phyloP scores from a whole-genome alignment of 2,329 filamentous ascomycete genomes.

The Lachnellula cervina region DNA sequence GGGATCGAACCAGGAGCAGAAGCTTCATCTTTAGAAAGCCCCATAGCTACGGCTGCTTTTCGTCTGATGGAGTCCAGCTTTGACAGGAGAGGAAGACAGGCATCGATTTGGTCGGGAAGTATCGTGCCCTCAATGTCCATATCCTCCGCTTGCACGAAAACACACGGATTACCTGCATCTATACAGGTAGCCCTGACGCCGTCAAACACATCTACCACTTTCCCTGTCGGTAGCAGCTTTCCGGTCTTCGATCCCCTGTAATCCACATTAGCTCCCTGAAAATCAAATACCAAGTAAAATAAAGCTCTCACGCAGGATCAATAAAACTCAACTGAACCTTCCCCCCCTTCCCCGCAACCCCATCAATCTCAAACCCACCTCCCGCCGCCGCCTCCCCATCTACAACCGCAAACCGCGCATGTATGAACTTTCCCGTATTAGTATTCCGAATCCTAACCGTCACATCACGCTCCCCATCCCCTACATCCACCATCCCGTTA shows the following conservation, averaged over 20 bases:
- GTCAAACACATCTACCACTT: slow-evolving; percentile 45
- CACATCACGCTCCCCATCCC: slow-evolving; percentile 27
- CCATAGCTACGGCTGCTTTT: slow-evolving; percentile 56
- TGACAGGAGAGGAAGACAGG: slow-evolving; percentile 37
- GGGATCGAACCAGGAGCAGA: slow-evolving; percentile 54
- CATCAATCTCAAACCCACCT: slow-evolving; percentile 59
- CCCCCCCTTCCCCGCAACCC: slow-evolving; percentile 54
- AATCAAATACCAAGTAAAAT: not conserved
- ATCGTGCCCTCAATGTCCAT: slow-evolving; percentile 47
- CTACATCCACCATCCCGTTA: slow-evolving; percentile 39
- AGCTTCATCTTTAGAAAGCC: slow-evolving; percentile 41
- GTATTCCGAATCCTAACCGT: slow-evolving; percentile 63
- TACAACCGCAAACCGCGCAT: slow-evolving; percentile 50
- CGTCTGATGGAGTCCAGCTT: slow-evolving; percentile 53
- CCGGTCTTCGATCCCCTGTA: slow-evolving; percentile 55
- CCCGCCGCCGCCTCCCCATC: slow-evolving; percentile 42
- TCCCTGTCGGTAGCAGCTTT: slow-evolving; percentile 55
- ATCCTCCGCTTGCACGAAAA: slow-evolving; percentile 54
- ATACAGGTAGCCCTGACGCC: slow-evolving; percentile 51
- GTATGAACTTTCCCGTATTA: slow-evolving; percentile 63
- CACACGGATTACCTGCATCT: slow-evolving; percentile 59
- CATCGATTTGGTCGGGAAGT: slow-evolving; percentile 49
- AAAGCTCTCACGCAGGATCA: slow-evolving; percentile 42
- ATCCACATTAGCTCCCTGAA: not conserved
- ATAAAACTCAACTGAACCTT: slow-evolving; percentile 57